Evolutionary conservation across 208 protist species (phyloP).

Genomic region (Trypanosoma scelopori): DNA sequence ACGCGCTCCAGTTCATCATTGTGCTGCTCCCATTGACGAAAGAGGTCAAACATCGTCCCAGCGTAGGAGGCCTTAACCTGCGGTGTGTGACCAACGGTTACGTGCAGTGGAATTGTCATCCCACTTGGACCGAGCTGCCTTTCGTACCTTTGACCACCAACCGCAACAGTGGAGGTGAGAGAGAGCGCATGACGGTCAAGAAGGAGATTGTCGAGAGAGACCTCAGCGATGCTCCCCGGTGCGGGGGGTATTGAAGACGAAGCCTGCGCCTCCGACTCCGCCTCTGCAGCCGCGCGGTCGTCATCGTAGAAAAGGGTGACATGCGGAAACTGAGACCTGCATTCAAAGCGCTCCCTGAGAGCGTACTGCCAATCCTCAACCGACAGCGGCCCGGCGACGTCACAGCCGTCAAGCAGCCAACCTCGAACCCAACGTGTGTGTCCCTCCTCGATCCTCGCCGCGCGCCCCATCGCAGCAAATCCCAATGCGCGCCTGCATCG

Average conservation of each 20-base stretch:
- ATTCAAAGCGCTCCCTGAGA: slow-evolving; percentile 57
- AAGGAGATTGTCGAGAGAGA: slow-evolving; percentile 46
- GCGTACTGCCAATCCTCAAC: slow-evolving; percentile 25
- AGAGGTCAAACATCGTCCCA: slow-evolving; percentile 55
- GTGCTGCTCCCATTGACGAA: slow-evolving; percentile 49
- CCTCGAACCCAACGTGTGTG: slow-evolving; percentile 75
- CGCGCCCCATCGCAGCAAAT: background rate
- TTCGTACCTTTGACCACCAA: slow-evolving; percentile 13
- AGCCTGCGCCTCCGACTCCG: too few species aligned
- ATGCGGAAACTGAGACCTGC: slow-evolving; percentile 36
- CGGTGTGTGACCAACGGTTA: slow-evolving; percentile 52
- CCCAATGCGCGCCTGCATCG: slow-evolving; percentile 7
- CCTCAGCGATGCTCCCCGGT: slow-evolving; percentile 37
- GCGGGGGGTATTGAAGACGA: slow-evolving; percentile 5
- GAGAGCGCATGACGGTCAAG: slow-evolving; percentile 73
- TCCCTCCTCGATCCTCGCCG: slow-evolving; percentile 30
- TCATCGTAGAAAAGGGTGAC: slow-evolving; percentile 57
- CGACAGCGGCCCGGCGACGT: background rate
- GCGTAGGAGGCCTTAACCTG: slow-evolving; percentile 42
- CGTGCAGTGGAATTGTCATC: slow-evolving; percentile 41
- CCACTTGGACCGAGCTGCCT: slow-evolving; percentile 6
- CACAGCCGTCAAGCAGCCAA: slow-evolving; percentile 55
- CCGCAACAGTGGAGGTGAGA: slow-evolving; percentile 25
- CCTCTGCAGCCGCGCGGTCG: background rate
- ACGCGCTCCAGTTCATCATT: slow-evolving; percentile 43